Percentiles rank a stretch among this genome's conserved stretches.
These are phyloP conservation scores for Rubroshorea leprosula DNA, from an alignment of 345 rosid species.

Conservation along the genomic window DNA sequence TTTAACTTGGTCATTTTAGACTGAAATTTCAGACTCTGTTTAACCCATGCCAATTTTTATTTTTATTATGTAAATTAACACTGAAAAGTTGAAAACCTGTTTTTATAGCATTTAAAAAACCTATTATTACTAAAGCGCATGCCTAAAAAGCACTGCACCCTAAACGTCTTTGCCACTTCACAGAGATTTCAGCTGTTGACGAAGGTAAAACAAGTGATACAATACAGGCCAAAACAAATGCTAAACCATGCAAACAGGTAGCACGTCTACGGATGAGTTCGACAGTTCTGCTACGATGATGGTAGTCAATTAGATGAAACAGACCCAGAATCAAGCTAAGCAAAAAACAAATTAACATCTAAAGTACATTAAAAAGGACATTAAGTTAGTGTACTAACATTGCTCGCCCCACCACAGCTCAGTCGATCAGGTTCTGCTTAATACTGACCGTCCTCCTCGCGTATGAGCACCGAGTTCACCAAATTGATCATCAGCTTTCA, in stretches of 20 bases:
- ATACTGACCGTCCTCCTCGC: conserved; percentile 68
- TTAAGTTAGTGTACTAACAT: conserved; percentile 1
- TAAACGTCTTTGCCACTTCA: not conserved
- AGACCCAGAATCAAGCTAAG: not conserved
- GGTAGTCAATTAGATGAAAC: not conserved
- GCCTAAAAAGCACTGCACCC: too few relatives aligned
- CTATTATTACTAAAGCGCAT: too few relatives aligned
- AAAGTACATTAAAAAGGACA: not conserved
- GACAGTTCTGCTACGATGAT: not conserved
- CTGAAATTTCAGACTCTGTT: too few relatives aligned
- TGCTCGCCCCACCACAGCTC: not conserved
- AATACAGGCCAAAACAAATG: not conserved
- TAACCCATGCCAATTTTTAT: too few relatives aligned
- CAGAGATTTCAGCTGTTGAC: not conserved
- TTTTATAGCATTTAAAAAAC: too few relatives aligned
- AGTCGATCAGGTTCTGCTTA: not conserved
- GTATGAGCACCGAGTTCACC: conserved; percentile 97
- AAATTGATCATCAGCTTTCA: conserved; percentile 96
- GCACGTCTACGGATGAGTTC: too few relatives aligned
- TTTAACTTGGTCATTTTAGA: too few relatives aligned
- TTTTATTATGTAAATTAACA: too few relatives aligned
- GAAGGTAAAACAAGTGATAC: not conserved
- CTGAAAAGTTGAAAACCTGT: too few relatives aligned
- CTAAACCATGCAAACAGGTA: not conserved
- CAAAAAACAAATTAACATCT: not conserved